Percentiles rank a stretch among this genome's conserved stretches.
Evolutionary conservation across 164 flowering plant genomes (phyloP).

Genomic region (Liquidambar formosana): DNA sequence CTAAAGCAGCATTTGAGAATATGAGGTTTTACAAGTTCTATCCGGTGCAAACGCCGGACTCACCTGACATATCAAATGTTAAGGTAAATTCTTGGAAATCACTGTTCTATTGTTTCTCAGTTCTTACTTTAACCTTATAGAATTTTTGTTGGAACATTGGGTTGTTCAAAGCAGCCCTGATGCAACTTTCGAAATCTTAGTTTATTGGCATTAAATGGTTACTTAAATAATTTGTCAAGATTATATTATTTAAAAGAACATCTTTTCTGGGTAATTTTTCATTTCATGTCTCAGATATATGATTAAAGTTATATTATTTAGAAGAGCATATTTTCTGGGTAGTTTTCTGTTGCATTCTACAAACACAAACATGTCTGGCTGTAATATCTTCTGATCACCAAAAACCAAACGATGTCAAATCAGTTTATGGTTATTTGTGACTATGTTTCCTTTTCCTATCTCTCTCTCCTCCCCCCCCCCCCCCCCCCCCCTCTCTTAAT

Average conservation of each 20-base stretch:
- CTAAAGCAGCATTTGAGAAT: conserved; percentile 57
- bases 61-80: conserved; percentile 78
- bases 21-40: conserved; percentile 94
- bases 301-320: too few relatives aligned
- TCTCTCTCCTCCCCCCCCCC: too few relatives aligned
- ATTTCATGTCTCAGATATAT: too few relatives aligned
- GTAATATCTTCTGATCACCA: background rate
- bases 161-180: background rate
- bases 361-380: background rate
- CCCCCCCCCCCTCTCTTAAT: too few relatives aligned
- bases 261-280: too few relatives aligned
- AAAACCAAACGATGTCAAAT: background rate
- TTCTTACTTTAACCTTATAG: background rate
- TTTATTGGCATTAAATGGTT: background rate
- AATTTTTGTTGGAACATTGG: background rate
- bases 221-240: background rate
- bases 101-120: background rate
- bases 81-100: conserved; percentile 52
- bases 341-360: background rate
- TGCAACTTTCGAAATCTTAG: background rate
- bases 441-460: too few relatives aligned
- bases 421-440: background rate
- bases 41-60: conserved; percentile 72
- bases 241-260: too few relatives aligned
- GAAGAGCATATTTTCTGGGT: too few relatives aligned